A percentile compares a stretch with the other conserved stretches of the same genome.
Conservation (phyloP, 768 basidiomycete genomes). For the Termitomyces sp. region DNA sequence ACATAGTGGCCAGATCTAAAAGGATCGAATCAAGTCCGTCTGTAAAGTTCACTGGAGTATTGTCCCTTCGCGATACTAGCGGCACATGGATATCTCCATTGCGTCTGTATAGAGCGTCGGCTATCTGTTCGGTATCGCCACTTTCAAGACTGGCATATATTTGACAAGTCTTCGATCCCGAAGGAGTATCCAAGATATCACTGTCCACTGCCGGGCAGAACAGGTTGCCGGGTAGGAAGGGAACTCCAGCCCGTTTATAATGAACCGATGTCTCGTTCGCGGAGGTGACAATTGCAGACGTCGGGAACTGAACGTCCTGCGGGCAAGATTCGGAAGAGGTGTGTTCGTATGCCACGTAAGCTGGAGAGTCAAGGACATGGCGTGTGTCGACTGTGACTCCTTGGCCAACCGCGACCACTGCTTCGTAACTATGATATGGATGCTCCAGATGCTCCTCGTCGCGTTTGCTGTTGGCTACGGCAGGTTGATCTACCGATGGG, state of each 20-base stretch:
- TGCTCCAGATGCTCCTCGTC: not conserved
- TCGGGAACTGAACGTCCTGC: not conserved
- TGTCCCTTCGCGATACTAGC: not conserved
- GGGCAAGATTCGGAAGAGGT: not conserved
- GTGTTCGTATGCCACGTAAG: not conserved
- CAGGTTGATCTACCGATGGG: not conserved
- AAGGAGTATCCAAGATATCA: not conserved
- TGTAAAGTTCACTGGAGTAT: not conserved
- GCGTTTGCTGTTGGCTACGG: not conserved
- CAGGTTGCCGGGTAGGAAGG: not conserved
- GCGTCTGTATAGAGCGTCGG: not conserved
- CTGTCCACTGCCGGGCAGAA: not conserved
- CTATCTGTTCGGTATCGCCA: not conserved
- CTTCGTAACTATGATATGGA: not conserved
- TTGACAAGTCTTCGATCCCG: not conserved
- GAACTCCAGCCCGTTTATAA: not conserved
- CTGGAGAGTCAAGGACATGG: not conserved
- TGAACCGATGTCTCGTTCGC: not conserved
- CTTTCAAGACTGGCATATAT: not conserved
- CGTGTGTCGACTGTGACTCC: not conserved
- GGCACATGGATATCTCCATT: not conserved
- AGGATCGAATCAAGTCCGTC: not conserved
- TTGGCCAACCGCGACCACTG: not conserved
- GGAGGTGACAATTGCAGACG: not conserved
- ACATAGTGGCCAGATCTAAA: too few relatives aligned